A percentile compares a stretch with the other conserved stretches of the same genome.
These are phyloP conservation scores for Penicillium fimorum DNA, from an alignment of 495 filamentous ascomycete genomes.

Conservation along the genomic window DNA sequence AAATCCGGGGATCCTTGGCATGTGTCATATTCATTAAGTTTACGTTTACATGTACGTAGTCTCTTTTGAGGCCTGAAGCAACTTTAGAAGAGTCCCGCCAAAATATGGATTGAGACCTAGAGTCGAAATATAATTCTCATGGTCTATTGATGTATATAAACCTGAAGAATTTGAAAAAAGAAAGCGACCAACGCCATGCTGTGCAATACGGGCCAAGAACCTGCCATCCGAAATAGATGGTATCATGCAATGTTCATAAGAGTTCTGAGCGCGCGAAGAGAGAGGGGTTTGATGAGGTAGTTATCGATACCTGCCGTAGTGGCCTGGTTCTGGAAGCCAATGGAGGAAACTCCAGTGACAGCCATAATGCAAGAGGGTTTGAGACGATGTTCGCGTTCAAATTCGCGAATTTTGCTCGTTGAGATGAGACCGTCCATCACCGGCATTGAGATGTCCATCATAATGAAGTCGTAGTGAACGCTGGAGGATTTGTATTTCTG, in stretches of 20 bases:
- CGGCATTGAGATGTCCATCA: conserved; percentile 70
- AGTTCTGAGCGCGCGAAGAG: conserved; percentile 40
- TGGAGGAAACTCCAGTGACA: conserved; percentile 47
- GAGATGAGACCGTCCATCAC: conserved; percentile 62
- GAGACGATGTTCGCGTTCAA: conserved; percentile 37
- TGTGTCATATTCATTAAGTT: neutral
- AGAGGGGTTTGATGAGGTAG: conserved; percentile 51
- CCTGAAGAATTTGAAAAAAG: neutral
- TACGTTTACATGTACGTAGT: neutral
- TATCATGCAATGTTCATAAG: conserved; percentile 36
- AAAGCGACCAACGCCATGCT: neutral
- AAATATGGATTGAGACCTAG: neutral
- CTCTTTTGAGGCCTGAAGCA: neutral
- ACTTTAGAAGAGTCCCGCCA: neutral
- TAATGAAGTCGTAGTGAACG: conserved; percentile 47
- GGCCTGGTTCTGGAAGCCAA: conserved; percentile 41
- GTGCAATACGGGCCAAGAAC: neutral
- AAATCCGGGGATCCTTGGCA: neutral
- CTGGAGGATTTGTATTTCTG: conserved; percentile 45
- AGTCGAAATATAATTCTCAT: neutral
- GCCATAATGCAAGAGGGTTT: conserved; percentile 43
- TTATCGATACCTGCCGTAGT: conserved; percentile 45
- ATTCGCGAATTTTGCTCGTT: conserved; percentile 53
- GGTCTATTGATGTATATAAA: neutral
- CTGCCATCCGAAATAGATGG: conserved; percentile 5